phyloP scores from a whole-genome alignment of 495 filamentous ascomycete genomes.

The Aspergillus biplanus region DNA sequence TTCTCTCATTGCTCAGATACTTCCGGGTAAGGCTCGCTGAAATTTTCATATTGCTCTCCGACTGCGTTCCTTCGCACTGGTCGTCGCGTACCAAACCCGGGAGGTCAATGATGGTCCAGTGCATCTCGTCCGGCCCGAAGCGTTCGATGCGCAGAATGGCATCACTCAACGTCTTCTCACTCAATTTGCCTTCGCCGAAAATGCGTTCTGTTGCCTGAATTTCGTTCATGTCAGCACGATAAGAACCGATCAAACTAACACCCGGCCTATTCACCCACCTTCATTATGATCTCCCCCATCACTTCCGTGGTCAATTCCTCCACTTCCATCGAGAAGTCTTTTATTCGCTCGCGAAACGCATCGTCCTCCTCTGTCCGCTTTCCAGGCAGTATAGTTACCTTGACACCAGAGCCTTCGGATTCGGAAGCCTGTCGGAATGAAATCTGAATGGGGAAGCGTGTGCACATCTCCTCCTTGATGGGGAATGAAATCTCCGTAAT shows the following conservation, averaged over 20 bases:
- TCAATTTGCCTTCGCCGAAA: background rate
- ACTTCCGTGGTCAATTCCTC: constrained; percentile 7
- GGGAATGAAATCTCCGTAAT: constrained; percentile 14
- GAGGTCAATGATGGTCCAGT: constrained; percentile 14
- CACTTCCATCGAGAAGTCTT: constrained; percentile 1
- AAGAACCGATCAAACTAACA: too few species aligned
- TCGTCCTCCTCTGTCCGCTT: constrained; percentile 7
- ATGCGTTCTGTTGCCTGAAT: background rate
- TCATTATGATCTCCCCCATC: constrained; percentile 10
- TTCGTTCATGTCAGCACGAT: background rate
- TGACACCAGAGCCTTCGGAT: background rate
- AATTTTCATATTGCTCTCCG: background rate
- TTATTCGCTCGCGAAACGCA: constrained; percentile 2
- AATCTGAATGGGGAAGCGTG: constrained; percentile 15
- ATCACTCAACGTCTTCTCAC: background rate
- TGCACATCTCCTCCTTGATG: constrained; percentile 8
- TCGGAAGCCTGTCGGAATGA: constrained; percentile 9
- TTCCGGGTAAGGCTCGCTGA: background rate
- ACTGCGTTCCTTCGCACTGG: background rate
- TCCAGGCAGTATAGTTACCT: constrained; percentile 10
- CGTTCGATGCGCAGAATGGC: constrained; percentile 12
- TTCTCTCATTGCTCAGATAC: constrained; percentile 11
- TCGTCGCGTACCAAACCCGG: constrained; percentile 3
- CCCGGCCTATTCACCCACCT: background rate
- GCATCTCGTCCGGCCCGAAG: constrained; percentile 15